Evolutionary conservation across 179 eudicot species (phyloP).

Genomic region (Silene coronaria): DNA sequence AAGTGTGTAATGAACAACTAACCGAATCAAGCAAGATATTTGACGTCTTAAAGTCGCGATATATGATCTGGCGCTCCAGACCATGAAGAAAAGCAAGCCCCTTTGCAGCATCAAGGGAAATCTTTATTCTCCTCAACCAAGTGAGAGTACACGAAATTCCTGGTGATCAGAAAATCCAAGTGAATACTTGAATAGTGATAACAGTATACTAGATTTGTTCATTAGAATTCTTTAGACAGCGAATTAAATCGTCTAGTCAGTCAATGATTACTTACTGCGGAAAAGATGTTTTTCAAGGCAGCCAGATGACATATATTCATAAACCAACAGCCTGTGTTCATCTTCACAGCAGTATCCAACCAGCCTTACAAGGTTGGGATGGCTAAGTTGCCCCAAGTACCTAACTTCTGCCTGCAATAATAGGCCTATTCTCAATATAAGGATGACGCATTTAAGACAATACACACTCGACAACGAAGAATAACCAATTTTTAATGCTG

Average conservation of each 20-base stretch:
- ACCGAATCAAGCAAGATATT: slow-evolving; percentile 90
- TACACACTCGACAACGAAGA: background rate
- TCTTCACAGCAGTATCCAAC: slow-evolving; percentile 96
- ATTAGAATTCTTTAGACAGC: too few relatives aligned
- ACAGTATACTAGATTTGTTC: too few relatives aligned
- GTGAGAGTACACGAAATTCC: slow-evolving; percentile 78
- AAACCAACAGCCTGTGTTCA: slow-evolving; percentile 84
- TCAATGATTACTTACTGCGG: slow-evolving; percentile 58
- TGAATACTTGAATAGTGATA: background rate
- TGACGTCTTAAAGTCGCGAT: slow-evolving; percentile 92
- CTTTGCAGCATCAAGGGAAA: slow-evolving; percentile 86
- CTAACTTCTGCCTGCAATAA: slow-evolving; percentile 85
- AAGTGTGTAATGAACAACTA: slow-evolving; percentile 24
- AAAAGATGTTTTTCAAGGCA: slow-evolving; percentile 95
- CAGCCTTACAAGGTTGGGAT: slow-evolving; percentile 84
- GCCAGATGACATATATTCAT: slow-evolving; percentile 91
- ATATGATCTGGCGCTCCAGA: slow-evolving; percentile 72
- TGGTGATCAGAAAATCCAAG: slow-evolving; percentile 22
- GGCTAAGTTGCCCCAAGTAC: slow-evolving; percentile 87
- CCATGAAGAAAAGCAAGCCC: slow-evolving; percentile 97
- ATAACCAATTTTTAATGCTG: too few relatives aligned
- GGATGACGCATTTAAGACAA: background rate
- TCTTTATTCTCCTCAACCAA: slow-evolving; percentile 83
- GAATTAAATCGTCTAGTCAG: background rate
- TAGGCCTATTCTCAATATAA: background rate